These are phyloP conservation scores for Aphanomyces cochlioides DNA, from an alignment of 352 stramenopile species.

Conservation along the genomic window DNA sequence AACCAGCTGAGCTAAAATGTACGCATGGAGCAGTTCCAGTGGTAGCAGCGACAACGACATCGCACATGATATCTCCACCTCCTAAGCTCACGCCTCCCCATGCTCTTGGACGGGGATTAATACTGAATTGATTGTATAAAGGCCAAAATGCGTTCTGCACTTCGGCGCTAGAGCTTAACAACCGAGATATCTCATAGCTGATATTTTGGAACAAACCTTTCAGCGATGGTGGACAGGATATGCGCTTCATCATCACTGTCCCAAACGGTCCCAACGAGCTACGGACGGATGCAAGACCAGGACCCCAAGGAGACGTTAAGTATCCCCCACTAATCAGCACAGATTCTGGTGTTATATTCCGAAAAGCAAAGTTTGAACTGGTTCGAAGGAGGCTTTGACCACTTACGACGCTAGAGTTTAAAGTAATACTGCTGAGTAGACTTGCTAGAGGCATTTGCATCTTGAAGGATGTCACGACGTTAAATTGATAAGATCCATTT, in stretches of 20 bases:
- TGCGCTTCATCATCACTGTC: not conserved
- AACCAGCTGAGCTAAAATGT: not conserved
- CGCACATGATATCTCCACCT: slow-evolving; percentile 10
- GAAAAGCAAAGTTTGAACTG: slow-evolving; percentile 7
- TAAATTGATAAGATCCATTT: slow-evolving; percentile 10
- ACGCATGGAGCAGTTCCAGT: not conserved
- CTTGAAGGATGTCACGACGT: slow-evolving; percentile 14
- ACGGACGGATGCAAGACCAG: not conserved
- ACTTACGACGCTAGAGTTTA: not conserved
- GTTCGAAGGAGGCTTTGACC: not conserved
- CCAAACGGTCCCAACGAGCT: slow-evolving; percentile 9
- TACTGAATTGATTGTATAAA: not conserved
- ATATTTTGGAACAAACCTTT: slow-evolving; percentile 1
- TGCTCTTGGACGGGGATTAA: too few species aligned
- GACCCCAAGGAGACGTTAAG: not conserved
- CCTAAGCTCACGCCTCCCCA: not conserved
- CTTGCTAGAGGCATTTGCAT: slow-evolving; percentile 19
- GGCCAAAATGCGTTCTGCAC: not conserved
- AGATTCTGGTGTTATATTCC: slow-evolving; percentile 5
- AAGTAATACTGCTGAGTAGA: not conserved
- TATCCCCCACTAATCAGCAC: not conserved
- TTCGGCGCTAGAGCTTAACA: not conserved
- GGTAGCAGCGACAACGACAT: not conserved
- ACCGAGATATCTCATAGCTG: not conserved
- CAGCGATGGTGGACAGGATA: not conserved